phyloP scores from a whole-genome alignment of 805 yeast genomes.

The Cyberlindnera nakhonratchasimensis region DNA sequence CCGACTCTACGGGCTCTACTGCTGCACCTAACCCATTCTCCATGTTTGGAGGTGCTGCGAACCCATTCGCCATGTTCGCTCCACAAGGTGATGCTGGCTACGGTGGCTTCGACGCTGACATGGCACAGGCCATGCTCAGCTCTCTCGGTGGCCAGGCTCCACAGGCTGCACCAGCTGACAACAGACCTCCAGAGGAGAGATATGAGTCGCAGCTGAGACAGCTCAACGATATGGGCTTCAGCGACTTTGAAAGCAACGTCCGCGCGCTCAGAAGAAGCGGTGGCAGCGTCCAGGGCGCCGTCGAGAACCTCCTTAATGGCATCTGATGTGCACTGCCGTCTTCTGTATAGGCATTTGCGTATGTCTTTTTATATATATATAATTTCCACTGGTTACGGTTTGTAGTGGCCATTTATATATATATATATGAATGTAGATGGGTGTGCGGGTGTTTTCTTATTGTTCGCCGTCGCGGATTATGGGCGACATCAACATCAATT shows the following conservation, averaged over 20 bases:
- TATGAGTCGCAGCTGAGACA: slow-evolving; percentile 70
- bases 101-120: slow-evolving; percentile 38
- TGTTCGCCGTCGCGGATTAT: not conserved
- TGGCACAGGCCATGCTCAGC: slow-evolving; percentile 40
- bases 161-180: slow-evolving; percentile 38
- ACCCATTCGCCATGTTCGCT: slow-evolving; percentile 6
- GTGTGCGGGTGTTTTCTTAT: not conserved
- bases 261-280: slow-evolving; percentile 92
- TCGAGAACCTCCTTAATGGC: slow-evolving; percentile 77
- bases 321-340: no score
- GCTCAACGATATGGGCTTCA: slow-evolving; percentile 80
- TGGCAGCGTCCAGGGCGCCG: slow-evolving; percentile 96
- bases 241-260: slow-evolving; percentile 88
- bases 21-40: slow-evolving; percentile 42
- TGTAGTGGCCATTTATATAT: no score
- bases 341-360: no score
- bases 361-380: not conserved
- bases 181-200: slow-evolving; percentile 76
- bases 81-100: slow-evolving; percentile 7
- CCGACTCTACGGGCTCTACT: slow-evolving; percentile 24
- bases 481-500: no score
- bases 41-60: slow-evolving; percentile 33
- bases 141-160: slow-evolving; percentile 34
- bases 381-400: no score
- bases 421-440: not conserved